A percentile compares a stretch with the other conserved stretches of the same genome.
These are phyloP conservation scores for Kregervanrija pseudodelftensis DNA, from an alignment of 805 yeast species.

Conservation along the genomic window DNA sequence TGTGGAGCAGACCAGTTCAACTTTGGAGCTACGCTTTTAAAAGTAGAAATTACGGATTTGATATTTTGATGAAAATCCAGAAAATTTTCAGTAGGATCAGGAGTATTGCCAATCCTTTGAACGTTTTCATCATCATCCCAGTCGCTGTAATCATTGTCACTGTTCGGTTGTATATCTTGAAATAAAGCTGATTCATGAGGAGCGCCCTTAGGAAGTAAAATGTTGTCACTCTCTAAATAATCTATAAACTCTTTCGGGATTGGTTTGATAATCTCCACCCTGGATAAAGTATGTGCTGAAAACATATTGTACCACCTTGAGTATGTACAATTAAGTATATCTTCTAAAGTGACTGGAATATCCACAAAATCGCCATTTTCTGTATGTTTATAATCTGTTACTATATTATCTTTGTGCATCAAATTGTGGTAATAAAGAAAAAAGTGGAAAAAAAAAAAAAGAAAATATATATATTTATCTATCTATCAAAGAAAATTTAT, in stretches of 20 bases:
- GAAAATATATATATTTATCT: too few species aligned
- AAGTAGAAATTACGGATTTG: constrained; percentile 34
- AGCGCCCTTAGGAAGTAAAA: constrained; percentile 47
- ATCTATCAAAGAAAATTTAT: too few species aligned
- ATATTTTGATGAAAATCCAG: constrained; percentile 53
- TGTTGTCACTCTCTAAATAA: constrained; percentile 63
- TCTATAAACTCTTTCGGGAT: constrained; percentile 51
- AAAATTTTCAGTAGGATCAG: constrained; percentile 45
- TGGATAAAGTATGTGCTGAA: constrained; percentile 37
- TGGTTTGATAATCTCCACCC: constrained; percentile 46
- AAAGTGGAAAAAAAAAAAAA: too few species aligned
- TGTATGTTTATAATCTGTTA: background rate
- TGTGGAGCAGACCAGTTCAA: constrained; percentile 96
- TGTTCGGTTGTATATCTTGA: constrained; percentile 30
- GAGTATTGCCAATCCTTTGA: background rate
- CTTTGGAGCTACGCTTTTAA: constrained; percentile 74
- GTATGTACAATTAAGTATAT: constrained; percentile 45
- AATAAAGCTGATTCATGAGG: constrained; percentile 25
- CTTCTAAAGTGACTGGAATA: constrained; percentile 26
- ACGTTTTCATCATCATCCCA: constrained; percentile 51
- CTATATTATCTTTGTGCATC: too few species aligned
- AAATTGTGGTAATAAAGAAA: too few species aligned
- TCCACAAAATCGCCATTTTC: constrained; percentile 18
- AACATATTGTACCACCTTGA: constrained; percentile 56
- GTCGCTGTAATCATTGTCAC: constrained; percentile 67